Evolutionary conservation across 2,329 filamentous ascomycete genomes (phyloP).

Genomic region (Penicillium sp.): DNA sequence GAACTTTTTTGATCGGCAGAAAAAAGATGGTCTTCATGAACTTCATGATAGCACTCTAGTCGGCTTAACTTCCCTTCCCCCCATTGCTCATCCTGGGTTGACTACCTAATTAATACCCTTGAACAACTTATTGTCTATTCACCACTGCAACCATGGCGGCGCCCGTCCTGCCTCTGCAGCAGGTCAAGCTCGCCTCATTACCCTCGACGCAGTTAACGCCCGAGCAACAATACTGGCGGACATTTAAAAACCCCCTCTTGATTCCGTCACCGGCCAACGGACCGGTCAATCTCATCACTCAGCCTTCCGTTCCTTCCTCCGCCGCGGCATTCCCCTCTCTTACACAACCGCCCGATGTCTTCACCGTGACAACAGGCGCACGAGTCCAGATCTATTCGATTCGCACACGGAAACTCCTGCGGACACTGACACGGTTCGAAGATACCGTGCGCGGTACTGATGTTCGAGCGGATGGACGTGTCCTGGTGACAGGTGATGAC

Average conservation of each 20-base stretch:
- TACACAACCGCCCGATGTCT: slow-evolving; percentile 56
- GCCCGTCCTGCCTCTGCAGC: slow-evolving; percentile 74
- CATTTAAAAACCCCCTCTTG: slow-evolving; percentile 86
- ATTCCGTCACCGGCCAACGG: slow-evolving; percentile 88
- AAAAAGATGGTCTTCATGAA: slow-evolving; percentile 26
- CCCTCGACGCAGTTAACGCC: slow-evolving; percentile 74
- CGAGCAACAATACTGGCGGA: slow-evolving; percentile 94
- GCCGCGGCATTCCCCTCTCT: slow-evolving; percentile 42
- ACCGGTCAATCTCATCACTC: slow-evolving; percentile 86
- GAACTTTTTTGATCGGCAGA: slow-evolving; percentile 29
- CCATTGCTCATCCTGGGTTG: background rate
- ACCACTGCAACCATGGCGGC: slow-evolving; percentile 65
- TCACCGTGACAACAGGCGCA: slow-evolving; percentile 91
- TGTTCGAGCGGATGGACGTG: slow-evolving; percentile 80
- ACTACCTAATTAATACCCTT: background rate
- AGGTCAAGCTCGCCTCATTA: slow-evolving; percentile 77
- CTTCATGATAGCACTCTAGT: slow-evolving; percentile 13
- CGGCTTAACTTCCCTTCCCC: background rate
- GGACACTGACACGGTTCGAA: slow-evolving; percentile 91
- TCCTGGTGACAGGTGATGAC: slow-evolving; percentile 88
- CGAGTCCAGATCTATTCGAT: slow-evolving; percentile 92
- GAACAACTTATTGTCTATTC: background rate
- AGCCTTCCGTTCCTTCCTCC: slow-evolving; percentile 53
- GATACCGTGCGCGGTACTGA: slow-evolving; percentile 88
- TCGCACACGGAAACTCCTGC: slow-evolving; percentile 84